Evolutionary conservation across 83 land plant genomes (phyloP).

Genomic region (Picea engelmannii): DNA sequence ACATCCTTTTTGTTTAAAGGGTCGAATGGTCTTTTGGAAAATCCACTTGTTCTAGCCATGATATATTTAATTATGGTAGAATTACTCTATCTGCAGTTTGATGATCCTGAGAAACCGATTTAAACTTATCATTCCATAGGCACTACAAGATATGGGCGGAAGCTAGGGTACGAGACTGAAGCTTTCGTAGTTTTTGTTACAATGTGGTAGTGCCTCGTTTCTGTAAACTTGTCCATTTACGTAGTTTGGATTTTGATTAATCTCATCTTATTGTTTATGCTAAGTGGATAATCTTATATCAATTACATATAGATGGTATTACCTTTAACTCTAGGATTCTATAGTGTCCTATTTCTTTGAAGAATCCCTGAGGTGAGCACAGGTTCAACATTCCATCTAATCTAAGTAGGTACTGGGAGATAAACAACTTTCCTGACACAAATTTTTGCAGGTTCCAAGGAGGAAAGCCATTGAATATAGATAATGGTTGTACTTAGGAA

Average conservation of each 20-base stretch:
- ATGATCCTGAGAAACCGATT: too few relatives aligned
- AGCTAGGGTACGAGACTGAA: conserved; percentile 88
- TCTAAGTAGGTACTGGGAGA: neutral
- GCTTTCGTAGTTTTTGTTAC: conserved; percentile 93
- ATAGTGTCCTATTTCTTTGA: neutral
- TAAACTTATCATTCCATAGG: too few relatives aligned
- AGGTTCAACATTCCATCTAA: neutral
- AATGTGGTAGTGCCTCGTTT: conserved; percentile 54
- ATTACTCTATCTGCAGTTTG: too few relatives aligned
- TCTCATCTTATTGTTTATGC: neutral
- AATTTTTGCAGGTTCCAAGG: neutral
- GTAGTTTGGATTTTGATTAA: neutral
- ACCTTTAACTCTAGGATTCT: neutral
- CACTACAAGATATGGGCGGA: too few relatives aligned
- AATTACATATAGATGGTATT: neutral
- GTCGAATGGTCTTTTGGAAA: too few relatives aligned
- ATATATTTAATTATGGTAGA: too few relatives aligned
- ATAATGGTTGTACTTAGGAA: too few relatives aligned
- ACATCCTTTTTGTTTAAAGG: too few relatives aligned
- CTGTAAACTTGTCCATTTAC: conserved; percentile 1
- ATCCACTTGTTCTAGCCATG: too few relatives aligned
- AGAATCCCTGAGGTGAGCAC: neutral
- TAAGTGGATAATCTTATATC: neutral
- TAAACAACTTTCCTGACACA: neutral
- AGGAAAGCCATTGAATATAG: neutral